Evolutionary conservation across 495 filamentous ascomycete species (phyloP), one percentile per base, ranked within the genome.

Genomic region (Penicillium subrubescens): DNA sequence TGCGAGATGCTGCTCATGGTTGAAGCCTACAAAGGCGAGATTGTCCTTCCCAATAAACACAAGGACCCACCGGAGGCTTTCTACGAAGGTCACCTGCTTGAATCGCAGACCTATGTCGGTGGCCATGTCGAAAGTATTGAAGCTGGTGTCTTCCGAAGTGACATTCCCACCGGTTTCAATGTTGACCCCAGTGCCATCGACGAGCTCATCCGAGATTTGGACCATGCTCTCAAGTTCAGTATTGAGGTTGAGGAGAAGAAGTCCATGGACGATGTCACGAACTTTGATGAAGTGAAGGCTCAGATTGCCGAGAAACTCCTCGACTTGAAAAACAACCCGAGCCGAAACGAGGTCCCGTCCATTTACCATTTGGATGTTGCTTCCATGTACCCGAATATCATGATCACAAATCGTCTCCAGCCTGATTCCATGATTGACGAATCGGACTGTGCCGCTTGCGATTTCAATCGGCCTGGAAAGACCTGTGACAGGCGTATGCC

Each of bases 1-100:
- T 99, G 95, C 79, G 95, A 99, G 77, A 97, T 98, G 95, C 81
- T 99, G 63, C 83, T 99, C 65, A 98, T 97, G 96, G 95, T 99
- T 46, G 91, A 99, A 79, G 95, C 95, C 19, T 98, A 97, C 71
- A 81, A 94, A 68, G 89, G 94, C 69, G 88, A 89, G 50, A 99
- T 99, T 61, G 86, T 98, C 4, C 77, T 99, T 52, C 95, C 95
- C 0, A 99, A 98, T 77, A 99, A 99, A 74, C 95, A 99, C 72
- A 89, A 96, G 66, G 86, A 92, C 29, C 89, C 91, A 0, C 90
- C 90, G 53, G 95, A 99, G 73, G 81, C 93, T 0, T 99, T 99
- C 76, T 99, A 93, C 84, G 94, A 99, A 39, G 95, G 95, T 0
- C 96, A 99, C 73, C 77, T 99, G 46, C 84, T 99, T 17, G 95